A percentile compares a stretch with the other conserved stretches of the same genome.
phyloP scores from a whole-genome alignment of 305 asterid genomes.

The Vinca major region DNA sequence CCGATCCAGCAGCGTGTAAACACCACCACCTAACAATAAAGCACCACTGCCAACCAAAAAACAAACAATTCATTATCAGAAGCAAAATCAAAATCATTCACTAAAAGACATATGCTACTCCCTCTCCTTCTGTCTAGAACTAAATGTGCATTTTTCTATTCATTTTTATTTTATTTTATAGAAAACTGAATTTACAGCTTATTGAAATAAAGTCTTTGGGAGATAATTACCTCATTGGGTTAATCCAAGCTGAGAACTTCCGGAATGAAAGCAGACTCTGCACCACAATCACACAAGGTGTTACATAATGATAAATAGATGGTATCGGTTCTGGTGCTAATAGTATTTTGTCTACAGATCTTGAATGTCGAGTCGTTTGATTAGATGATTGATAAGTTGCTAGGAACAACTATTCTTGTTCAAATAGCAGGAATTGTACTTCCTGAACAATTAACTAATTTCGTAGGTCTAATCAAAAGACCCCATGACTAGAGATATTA shows the following conservation, averaged over 20 bases:
- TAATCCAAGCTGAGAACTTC: conserved; percentile 83
- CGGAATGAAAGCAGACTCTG: conserved; percentile 84
- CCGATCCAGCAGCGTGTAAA: conserved; percentile 63
- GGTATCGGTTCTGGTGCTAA: not conserved
- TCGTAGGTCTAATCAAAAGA: no score
- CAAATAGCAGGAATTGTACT: not conserved
- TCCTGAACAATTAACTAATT: no score
- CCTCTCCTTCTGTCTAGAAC: no score
- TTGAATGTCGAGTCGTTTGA: no score
- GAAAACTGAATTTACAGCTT: not conserved
- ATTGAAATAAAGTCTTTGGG: not conserved
- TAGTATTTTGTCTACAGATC: no score
- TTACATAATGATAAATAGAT: not conserved
- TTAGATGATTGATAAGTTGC: no score
- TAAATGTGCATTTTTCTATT: no score
- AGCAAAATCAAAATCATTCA: no score
- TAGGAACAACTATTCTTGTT: no score
- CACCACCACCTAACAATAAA: conserved; percentile 76
- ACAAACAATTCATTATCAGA: not conserved
- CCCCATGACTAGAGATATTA: no score
- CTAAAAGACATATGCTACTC: no score
- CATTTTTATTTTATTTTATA: no score
- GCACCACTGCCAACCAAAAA: conserved; percentile 47
- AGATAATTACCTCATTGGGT: conserved; percentile 52
- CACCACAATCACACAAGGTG: conserved; percentile 8